Percentiles rank a stretch among this genome's conserved stretches.
phyloP scores from a whole-genome alignment of 1,139 yeast species.

The Eremothecium gossypii region DNA sequence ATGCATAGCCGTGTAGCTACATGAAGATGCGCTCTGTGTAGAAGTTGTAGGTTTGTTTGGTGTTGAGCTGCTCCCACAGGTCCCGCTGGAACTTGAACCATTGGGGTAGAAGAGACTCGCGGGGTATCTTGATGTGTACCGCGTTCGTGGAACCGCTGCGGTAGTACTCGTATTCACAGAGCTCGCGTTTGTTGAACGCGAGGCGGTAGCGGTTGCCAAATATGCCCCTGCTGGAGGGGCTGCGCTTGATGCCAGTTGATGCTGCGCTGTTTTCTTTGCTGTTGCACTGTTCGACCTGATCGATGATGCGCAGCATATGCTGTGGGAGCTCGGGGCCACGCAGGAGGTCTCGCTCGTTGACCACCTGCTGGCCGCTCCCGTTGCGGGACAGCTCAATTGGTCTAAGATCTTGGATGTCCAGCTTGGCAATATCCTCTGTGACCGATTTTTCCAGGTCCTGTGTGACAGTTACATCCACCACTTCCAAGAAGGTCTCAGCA shows the following conservation, averaged over 20 bases:
- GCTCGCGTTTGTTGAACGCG: conserved; percentile 25
- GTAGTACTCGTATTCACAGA: conserved; percentile 26
- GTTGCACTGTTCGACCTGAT: conserved; percentile 14
- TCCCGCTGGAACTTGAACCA: conserved; percentile 64
- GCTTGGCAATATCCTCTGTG: conserved; percentile 1
- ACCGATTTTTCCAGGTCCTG: conserved; percentile 15
- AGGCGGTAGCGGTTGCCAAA: conserved; percentile 28
- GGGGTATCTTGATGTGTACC: conserved; percentile 45
- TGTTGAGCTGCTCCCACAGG: conserved; percentile 48
- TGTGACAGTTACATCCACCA: conserved; percentile 49
- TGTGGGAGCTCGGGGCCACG: conserved; percentile 25
- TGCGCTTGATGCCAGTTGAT: conserved; percentile 8
- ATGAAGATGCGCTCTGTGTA: conserved; percentile 27
- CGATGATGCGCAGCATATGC: conserved; percentile 21
- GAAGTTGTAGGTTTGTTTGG: conserved; percentile 26
- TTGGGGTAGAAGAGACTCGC: conserved; percentile 50
- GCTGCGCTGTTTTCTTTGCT: conserved; percentile 7
- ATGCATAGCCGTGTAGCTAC: conserved; percentile 4
- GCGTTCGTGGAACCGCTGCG: conserved; percentile 14
- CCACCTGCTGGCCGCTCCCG: conserved; percentile 12
- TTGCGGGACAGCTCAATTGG: conserved; percentile 6
- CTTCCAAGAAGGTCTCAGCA: conserved; percentile 75
- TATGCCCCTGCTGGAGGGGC: conserved; percentile 24
- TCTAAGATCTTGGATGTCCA: conserved; percentile 2
- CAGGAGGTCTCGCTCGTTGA: conserved; percentile 25